Base-by-base conservation (phyloP, 495 filamentous ascomycete genomes). In the Pyronema omphalodes region DNA sequence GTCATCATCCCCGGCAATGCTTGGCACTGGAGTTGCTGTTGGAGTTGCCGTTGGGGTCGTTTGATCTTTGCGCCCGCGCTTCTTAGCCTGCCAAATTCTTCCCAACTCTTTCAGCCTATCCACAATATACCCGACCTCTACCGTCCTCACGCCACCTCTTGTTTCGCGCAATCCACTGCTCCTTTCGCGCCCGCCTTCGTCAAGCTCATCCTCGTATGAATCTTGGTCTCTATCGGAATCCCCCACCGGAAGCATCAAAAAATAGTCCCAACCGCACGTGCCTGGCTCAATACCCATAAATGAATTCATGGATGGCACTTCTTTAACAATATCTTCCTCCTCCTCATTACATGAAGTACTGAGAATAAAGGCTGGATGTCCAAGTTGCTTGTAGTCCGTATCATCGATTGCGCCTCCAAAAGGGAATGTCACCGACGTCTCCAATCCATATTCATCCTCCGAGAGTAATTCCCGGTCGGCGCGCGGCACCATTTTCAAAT, bases 191-290 rank as follows among this genome's bases (percentile, higher is more conserved):
- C 56, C 58, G 14, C 51, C 61, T 35, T 61, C 62, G 29, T 57
- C 55, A 23, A 53, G 4, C 17, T 57, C 49, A 34, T 58, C 58
- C 9, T 55, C 53, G 7, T 51, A 49, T n/a, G 57, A 61, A 29
- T 60, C 58, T 36, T 51, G 12, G 37, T 55, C 57, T 7, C 52
- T 39, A 15, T 56, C 61, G n/a, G 55, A 44, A 43, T 65, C 62
- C 15, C 58, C 61, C 19, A 64, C 47, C 29, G 61, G 61, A 23
- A 58, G 54, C 56, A 55, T 60, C 37, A 65, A 48, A 44, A 61
- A 65, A 53, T 64, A 63, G 34, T 64, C 61, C 62, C 61, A 65
- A 8, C 62, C 62, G 33, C 58, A 64, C 15, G 55, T 65, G 14
- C 62, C 62, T 37, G 61, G 58, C 34, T 65, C 62, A 51, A 55